A percentile compares a stretch with the other conserved stretches of the same genome.
These are phyloP conservation scores for Priceomyces haplophilus DNA, from an alignment of 805 yeast species.

Conservation along the genomic window DNA sequence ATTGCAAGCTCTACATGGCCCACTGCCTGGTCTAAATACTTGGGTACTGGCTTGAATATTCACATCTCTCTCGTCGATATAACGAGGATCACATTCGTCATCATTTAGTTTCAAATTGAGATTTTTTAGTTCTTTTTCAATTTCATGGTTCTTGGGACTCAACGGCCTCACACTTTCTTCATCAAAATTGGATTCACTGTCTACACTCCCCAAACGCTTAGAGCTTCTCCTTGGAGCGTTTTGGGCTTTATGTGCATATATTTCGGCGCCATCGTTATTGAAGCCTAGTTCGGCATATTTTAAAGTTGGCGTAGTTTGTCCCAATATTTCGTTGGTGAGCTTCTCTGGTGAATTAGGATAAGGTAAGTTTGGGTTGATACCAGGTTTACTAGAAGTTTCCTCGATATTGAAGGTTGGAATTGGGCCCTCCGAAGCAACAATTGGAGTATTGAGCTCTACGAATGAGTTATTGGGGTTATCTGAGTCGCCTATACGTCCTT, in stretches of 20 bases:
- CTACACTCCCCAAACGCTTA: not conserved
- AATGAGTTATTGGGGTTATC: not conserved
- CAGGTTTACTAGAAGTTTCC: not conserved
- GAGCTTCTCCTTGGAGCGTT: not conserved
- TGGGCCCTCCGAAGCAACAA: not conserved
- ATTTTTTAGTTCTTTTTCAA: slow-evolving; percentile 30
- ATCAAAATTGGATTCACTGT: not conserved
- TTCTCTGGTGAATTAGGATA: slow-evolving; percentile 3
- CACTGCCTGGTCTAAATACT: slow-evolving; percentile 56
- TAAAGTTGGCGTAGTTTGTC: not conserved
- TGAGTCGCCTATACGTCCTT: not conserved
- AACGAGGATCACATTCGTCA: too few relatives aligned
- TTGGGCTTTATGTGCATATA: not conserved
- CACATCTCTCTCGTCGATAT: not conserved
- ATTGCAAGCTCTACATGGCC: slow-evolving; percentile 79
- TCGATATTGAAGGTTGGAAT: slow-evolving; percentile 7
- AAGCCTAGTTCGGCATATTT: not conserved
- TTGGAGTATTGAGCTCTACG: not conserved
- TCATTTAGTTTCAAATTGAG: slow-evolving; percentile 31
- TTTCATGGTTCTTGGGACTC: slow-evolving; percentile 31
- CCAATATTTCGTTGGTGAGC: not conserved
- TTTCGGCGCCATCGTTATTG: too few relatives aligned
- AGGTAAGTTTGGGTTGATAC: not conserved
- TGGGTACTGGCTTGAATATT: not conserved
- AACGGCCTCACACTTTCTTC: slow-evolving; percentile 25